phyloP scores from a whole-genome alignment of 2,329 filamentous ascomycete genomes.

The Domatiomyces catenatus region DNA sequence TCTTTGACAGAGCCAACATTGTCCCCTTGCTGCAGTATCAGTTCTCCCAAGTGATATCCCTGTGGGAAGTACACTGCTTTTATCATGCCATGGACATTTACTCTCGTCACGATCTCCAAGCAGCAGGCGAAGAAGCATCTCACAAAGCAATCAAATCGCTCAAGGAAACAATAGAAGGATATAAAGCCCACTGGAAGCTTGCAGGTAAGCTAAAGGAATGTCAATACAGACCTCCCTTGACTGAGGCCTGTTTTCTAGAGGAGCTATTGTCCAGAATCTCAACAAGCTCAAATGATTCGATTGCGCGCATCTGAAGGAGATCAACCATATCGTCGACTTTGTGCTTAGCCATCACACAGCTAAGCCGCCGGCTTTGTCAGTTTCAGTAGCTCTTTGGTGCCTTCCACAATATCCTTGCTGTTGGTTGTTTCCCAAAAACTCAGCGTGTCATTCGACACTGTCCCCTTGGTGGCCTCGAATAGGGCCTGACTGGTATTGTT shows the following conservation, averaged over 20 bases:
- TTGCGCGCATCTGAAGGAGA: not conserved
- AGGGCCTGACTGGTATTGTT: not conserved
- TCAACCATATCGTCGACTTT: not conserved
- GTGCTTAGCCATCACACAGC: not conserved
- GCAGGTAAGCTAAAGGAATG: not conserved
- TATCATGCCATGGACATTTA: not conserved
- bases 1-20: not conserved
- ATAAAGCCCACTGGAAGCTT: not conserved
- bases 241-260: not conserved
- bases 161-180: not conserved
- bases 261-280: not conserved
- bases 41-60: not conserved
- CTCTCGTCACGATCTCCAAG: not conserved
- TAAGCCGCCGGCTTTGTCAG: not conserved
- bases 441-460: not conserved
- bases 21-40: not conserved
- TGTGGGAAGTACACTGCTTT: not conserved
- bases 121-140: not conserved
- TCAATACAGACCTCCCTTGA: not conserved
- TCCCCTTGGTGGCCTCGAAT: conserved; percentile 2
- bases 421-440: not conserved
- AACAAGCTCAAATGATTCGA: not conserved
- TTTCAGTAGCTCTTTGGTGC: not conserved
- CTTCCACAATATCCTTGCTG: not conserved
- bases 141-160: not conserved